Percentiles rank a stretch among this genome's conserved stretches.
Evolutionary conservation across 1,284 basidiomycete genomes (phyloP).

Genomic region (Cutaneotrichosporon arboriforme): DNA sequence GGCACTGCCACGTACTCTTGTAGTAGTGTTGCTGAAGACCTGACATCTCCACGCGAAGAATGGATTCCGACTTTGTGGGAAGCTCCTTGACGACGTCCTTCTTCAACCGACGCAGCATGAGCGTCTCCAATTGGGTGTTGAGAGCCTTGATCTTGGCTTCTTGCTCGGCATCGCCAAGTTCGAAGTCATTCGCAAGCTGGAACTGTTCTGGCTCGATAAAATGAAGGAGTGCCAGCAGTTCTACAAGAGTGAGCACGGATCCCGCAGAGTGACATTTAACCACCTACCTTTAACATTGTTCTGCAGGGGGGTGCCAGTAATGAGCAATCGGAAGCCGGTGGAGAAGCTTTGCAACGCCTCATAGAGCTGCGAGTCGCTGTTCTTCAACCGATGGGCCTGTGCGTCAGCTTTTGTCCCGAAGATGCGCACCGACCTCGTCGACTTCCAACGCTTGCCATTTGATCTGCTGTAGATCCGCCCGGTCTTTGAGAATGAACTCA

Average conservation of each 20-base stretch:
- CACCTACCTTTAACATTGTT: slow-evolving; percentile 92
- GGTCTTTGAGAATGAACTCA: slow-evolving; percentile 89
- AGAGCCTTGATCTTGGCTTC: slow-evolving; percentile 91
- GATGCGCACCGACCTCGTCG: slow-evolving; percentile 65
- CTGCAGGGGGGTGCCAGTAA: slow-evolving; percentile 96
- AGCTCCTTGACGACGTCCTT: slow-evolving; percentile 95
- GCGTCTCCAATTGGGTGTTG: slow-evolving; percentile 83
- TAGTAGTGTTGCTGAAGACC: slow-evolving; percentile 97
- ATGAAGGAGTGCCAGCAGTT: slow-evolving; percentile 93
- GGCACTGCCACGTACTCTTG: slow-evolving; percentile 58
- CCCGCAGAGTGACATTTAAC: neutral
- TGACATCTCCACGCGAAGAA: slow-evolving; percentile 96
- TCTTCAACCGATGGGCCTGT: slow-evolving; percentile 94
- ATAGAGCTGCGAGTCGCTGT: slow-evolving; percentile 94
- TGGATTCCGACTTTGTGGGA: slow-evolving; percentile 96
- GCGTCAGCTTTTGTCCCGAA: neutral
- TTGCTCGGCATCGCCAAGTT: slow-evolving; percentile 86
- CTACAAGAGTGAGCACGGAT: slow-evolving; percentile 51
- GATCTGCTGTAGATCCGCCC: slow-evolving; percentile 81
- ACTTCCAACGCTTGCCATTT: slow-evolving; percentile 97
- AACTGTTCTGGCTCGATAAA: slow-evolving; percentile 97
- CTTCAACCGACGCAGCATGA: slow-evolving; percentile 95
- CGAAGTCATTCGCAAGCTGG: slow-evolving; percentile 87
- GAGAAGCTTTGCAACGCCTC: slow-evolving; percentile 86
- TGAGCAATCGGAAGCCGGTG: slow-evolving; percentile 85